Base-by-base conservation (phyloP, 129 eudicot genomes). In the Chrysanthemum makinoi region DNA sequence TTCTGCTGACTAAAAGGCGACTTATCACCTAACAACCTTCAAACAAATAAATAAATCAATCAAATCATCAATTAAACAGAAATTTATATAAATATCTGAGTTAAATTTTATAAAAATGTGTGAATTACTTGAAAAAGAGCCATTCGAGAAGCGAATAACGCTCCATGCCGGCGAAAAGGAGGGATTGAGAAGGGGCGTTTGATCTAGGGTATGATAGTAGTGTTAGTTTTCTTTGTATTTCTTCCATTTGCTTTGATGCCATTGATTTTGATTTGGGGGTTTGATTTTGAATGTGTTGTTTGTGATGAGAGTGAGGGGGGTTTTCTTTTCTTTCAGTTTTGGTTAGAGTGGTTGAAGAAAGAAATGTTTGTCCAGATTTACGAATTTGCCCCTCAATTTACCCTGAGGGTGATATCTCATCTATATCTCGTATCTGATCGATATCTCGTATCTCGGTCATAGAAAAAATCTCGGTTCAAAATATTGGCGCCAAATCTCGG, bases 171-270 rank as follows among this genome's bases (percentile, higher is more conserved):
- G 99, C 99, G 43, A 87, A 95, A 68, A 90, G 96, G 58, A 95
- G 94, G 17, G 99, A 95, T 71, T 95, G 99, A 51, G 99, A 90
- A 20, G 96, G 96, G 20, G 93, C 96, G 81, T 87, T 90, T 66
- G 99, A 90, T 76, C 96, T 77, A 19, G 99, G 96, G 77, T 90
- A 95, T 68, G 89, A 80, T 77, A 95, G 76, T 69, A 76, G 50
- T 65, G 86, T 62, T 51, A 95, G 64, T 81, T 90, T 95, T 88
- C 73, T 95, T 81, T 90, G 99, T 20, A 90, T 86, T 79, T 90
- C 94, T 68, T 90, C 99, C 99, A 95, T 88, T 88, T 90, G 97
- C 85, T 95, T 95, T 53, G 99, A 73, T 47, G 99, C 99, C 99
- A 24, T 67, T 60, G 22, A 58, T 26, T 50, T 22, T 18, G 52